Base-by-base conservation (phyloP, 768 basidiomycete species). In the Tulasnella sp. region DNA sequence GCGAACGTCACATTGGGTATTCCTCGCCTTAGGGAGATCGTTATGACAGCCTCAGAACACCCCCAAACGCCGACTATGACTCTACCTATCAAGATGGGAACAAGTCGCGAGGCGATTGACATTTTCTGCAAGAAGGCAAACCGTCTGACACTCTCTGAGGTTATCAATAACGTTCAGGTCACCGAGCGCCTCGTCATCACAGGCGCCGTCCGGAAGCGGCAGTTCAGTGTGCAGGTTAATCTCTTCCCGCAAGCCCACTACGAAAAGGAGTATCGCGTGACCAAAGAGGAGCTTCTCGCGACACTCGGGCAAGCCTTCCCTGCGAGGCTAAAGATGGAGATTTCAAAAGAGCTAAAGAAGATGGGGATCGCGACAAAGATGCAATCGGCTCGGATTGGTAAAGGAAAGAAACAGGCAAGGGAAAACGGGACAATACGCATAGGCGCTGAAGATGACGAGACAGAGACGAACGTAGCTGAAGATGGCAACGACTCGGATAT, bases 1-100 rank as follows among this genome's bases (percentile, higher is more conserved):
- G 96, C 96, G 43, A 99, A 99, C 70, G 96, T 99, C 62, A 99
- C 96, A 0, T 80, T 99, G 45, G 96, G 96, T 80, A 99, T 99
- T 66, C 96, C 96, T 42, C 95, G 96, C 68, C 77, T 99, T 5
- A 85, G 95, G 71, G 96, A 99, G 75, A 96, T 99, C 68, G 90
- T 99, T 66, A 97, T 98, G 94, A 97, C 95, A 0, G 96, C 96
- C 4, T 94, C 95, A 4, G 82, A 82, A 66, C 87, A 92, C 65
- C 95, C 94, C 52, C 95, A 92, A 71, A 99, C 96, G 1, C 96
- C 96, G 5, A 97, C 92, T 4, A 99, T 99, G 96, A 83, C 77
- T 30, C 86, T 98, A 76, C 79, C 78, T 47, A 77, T 93, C 43
- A 77, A 79, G 9, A 71, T 75, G 0, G 79, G 76, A 26, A 73